Evolutionary conservation across 305 asterid species (phyloP), one percentile per base, ranked within the genome.

Genomic region (Fraxinus sp.): DNA sequence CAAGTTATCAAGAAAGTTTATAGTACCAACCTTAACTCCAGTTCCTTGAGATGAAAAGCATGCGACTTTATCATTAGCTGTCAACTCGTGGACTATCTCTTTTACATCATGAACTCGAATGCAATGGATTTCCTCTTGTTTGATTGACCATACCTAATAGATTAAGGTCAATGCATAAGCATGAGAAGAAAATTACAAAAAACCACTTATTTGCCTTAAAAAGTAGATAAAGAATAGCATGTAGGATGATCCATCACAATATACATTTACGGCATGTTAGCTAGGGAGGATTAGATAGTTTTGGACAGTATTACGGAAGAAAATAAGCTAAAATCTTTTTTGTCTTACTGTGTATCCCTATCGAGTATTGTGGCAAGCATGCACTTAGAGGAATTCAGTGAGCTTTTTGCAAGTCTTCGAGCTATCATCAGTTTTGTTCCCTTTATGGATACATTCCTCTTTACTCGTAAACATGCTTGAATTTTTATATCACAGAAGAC

Each of bases 91-190:
- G 43, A 94, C 94, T 20, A 89, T 89, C 86, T 91, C 98, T 84
- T 89, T 94, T 36, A 94, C 97, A 73, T 94, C 97, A 81, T 93
- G 98, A 79, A 89, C 93, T 76, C 91, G 98, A 72, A 90, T 82
- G 83, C 98, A 94, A 77, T 90, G 95, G 14, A 94, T 90, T 79
- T 89, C 95, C 79, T 92, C 98, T 52, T 89, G 95, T 82, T 90
- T 94, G 84, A 94, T 91, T 75, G 94, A 88, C 98, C 98, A 94
- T 28, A 93, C 90, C 98, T 94, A 84, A 46, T 75, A 52, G 0
- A 73, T 1, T 10, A 81, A 22, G 39, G 39, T 71, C 46, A 74
- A 62, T 18, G 46, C 55, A 62, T 22, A 22, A 55, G 8, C 22
- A 35, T 64, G 20, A 39, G 73, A 70, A 16, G 24, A 24, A 28